phyloP scores from a whole-genome alignment of 768 basidiomycete genomes.

The Kwoniella dejecticola region DNA sequence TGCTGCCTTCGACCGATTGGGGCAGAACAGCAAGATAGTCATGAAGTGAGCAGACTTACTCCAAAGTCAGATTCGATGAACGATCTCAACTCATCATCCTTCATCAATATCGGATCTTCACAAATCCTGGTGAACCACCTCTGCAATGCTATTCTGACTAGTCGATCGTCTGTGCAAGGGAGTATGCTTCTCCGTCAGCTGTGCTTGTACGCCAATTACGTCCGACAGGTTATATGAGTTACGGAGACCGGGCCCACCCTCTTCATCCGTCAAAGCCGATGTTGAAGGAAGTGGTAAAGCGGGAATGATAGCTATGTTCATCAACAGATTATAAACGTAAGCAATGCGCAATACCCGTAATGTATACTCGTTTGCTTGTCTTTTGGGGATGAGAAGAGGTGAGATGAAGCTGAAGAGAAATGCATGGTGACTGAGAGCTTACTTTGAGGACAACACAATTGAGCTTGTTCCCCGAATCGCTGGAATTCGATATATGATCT shows the following conservation, averaged over 20 bases:
- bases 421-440: conserved; percentile 6
- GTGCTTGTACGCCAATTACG: neutral
- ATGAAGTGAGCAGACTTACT: conserved; percentile 49
- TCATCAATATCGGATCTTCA: conserved; percentile 81
- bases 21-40: neutral
- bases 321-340: neutral
- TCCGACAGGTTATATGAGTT: neutral
- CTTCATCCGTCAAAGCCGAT: conserved; percentile 95
- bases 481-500: conserved; percentile 94
- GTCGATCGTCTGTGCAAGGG: conserved; percentile 70
- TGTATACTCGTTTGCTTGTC: too few relatives aligned
- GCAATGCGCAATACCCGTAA: too few relatives aligned
- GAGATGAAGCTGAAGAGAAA: neutral
- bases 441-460: conserved; percentile 87
- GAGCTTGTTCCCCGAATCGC: conserved; percentile 85
- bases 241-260: conserved; percentile 57
- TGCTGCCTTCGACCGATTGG: neutral
- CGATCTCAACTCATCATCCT: conserved; percentile 89
- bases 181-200: neutral
- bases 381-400: too few relatives aligned
- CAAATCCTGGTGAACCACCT: conserved; percentile 90
- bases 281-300: conserved; percentile 95
- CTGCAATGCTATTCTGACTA: conserved; percentile 92
- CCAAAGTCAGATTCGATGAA: conserved; percentile 99
- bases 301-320: conserved; percentile 74